A percentile compares a stretch with the other conserved stretches of the same genome.
Conservation (phyloP, 306 rosid species). For the Vachellia collinsii region DNA sequence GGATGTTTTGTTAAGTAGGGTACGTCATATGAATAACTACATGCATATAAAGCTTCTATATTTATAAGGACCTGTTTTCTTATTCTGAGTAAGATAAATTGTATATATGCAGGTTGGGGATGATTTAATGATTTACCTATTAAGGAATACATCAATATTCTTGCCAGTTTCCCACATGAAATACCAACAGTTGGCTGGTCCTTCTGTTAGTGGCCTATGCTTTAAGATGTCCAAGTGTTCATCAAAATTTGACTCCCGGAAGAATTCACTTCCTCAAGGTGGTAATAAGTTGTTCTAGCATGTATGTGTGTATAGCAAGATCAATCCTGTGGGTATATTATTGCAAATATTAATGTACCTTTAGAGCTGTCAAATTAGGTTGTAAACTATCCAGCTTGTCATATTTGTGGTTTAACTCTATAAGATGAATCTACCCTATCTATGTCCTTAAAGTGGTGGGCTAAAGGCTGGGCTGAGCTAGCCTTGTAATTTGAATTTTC, state of each 20-base stretch:
- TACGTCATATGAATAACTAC: slow-evolving; percentile 38
- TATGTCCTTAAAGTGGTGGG: neutral
- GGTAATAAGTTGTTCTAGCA: slow-evolving; percentile 48
- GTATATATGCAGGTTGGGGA: slow-evolving; percentile 65
- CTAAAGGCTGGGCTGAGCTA: neutral
- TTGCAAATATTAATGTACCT: too few relatives aligned
- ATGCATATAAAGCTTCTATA: neutral
- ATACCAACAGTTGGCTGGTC: slow-evolving; percentile 76
- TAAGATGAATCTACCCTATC: neutral
- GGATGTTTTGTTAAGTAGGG: slow-evolving; percentile 75
- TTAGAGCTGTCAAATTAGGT: neutral
- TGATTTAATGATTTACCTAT: slow-evolving; percentile 57
- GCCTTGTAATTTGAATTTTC: neutral
- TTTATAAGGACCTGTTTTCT: neutral
- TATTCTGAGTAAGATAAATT: slow-evolving; percentile 18
- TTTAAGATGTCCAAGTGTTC: slow-evolving; percentile 34
- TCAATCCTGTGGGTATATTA: too few relatives aligned
- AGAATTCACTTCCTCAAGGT: slow-evolving; percentile 29
- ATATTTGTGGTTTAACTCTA: neutral
- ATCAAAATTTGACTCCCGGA: slow-evolving; percentile 38
- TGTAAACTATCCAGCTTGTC: neutral
- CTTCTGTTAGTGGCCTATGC: slow-evolving; percentile 52
- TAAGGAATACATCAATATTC: slow-evolving; percentile 62
- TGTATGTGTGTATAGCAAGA: too few relatives aligned
- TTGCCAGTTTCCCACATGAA: slow-evolving; percentile 53